These are phyloP conservation scores for Rhizopogon vulgaris DNA, from an alignment of 768 basidiomycete species.

Conservation along the genomic window DNA sequence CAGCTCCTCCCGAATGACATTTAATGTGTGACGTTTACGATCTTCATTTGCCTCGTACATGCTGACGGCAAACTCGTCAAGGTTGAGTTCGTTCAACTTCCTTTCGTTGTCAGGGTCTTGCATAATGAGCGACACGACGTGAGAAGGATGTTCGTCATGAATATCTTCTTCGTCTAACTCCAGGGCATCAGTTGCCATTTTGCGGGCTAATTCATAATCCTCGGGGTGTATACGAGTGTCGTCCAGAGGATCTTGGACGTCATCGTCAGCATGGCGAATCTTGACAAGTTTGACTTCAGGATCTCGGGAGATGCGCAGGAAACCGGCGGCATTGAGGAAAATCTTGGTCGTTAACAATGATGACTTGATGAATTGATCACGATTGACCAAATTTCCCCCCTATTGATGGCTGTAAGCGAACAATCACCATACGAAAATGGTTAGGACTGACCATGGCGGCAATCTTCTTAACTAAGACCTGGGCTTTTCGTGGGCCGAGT, in stretches of 20 bases:
- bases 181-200: conserved; percentile 97
- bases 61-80: conserved; percentile 95
- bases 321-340: conserved; percentile 90
- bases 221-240: conserved; percentile 95
- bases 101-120: conserved; percentile 68
- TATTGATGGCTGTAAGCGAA: conserved; percentile 24
- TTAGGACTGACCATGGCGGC: conserved; percentile 53
- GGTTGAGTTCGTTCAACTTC: conserved; percentile 84
- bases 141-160: conserved; percentile 86
- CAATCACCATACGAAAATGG: not conserved
- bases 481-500: conserved; percentile 91
- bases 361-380: conserved; percentile 82
- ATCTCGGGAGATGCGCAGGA: conserved; percentile 81
- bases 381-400: conserved; percentile 85
- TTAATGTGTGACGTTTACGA: conserved; percentile 84
- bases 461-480: conserved; percentile 77
- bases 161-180: conserved; percentile 98
- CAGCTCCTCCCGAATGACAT: conserved; percentile 84
- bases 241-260: conserved; percentile 84
- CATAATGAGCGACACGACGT: conserved; percentile 83
- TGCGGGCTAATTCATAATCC: conserved; percentile 95
- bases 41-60: conserved; percentile 79
- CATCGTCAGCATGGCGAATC: conserved; percentile 54
- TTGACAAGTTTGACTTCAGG: conserved; percentile 55
- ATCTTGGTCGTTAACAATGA: conserved; percentile 79